phyloP scores from a whole-genome alignment of 2,329 filamentous ascomycete genomes.

The Emmonsiellopsis sp. region DNA sequence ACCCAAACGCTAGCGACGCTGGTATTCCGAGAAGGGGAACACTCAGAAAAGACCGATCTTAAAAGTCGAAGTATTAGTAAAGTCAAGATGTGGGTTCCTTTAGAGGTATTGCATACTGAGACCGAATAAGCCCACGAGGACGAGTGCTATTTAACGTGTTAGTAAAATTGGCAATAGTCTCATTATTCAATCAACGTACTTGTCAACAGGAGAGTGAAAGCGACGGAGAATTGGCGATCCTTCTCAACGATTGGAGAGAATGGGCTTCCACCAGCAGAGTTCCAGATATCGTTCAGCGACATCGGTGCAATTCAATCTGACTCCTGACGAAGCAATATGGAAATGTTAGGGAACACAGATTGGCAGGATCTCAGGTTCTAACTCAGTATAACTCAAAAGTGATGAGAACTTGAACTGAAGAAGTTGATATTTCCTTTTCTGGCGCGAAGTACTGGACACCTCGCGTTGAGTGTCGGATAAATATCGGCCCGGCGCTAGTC shows the following conservation, averaged over 20 bases:
- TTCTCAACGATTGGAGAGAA: constrained; percentile 76
- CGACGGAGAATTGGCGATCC: constrained; percentile 72
- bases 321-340: background rate
- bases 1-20: constrained; percentile 85
- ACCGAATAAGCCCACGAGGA: constrained; percentile 70
- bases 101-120: constrained; percentile 55
- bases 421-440: background rate
- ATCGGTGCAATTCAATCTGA: constrained; percentile 23
- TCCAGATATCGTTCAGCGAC: constrained; percentile 84
- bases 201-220: constrained; percentile 63
- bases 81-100: background rate
- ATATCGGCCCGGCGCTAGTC: background rate
- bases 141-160: constrained; percentile 41
- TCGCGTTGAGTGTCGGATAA: background rate
- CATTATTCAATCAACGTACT: constrained; percentile 36
- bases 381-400: background rate
- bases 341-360: background rate
- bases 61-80: constrained; percentile 1
- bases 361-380: background rate
- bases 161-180: background rate
- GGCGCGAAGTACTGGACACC: background rate
- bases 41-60: constrained; percentile 74
- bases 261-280: constrained; percentile 78
- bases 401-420: background rate
- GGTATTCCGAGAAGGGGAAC: constrained; percentile 72